Percentiles rank a stretch among this genome's conserved stretches.
These are phyloP conservation scores for Aspergillus jensenii DNA, from an alignment of 2,329 filamentous ascomycete genomes.

Conservation along the genomic window DNA sequence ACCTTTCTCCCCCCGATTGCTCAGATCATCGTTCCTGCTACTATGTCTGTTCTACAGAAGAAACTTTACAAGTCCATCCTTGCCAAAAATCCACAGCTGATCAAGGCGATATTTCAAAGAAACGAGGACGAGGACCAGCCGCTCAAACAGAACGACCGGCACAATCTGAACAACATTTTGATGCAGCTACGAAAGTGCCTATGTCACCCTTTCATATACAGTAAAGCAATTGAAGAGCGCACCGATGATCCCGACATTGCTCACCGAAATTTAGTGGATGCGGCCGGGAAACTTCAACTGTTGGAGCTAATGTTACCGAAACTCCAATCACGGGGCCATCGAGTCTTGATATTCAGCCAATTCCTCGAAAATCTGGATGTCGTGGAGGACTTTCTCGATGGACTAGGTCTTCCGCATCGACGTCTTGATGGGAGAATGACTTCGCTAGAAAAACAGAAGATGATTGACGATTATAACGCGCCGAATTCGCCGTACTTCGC, in stretches of 20 bases:
- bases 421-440: slow-evolving; percentile 84
- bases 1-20: slow-evolving; percentile 91
- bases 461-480: slow-evolving; percentile 91
- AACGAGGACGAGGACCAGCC: slow-evolving; percentile 53
- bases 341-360: slow-evolving; percentile 93
- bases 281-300: slow-evolving; percentile 83
- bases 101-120: slow-evolving; percentile 76
- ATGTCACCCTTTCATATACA: slow-evolving; percentile 96
- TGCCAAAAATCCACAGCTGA: slow-evolving; percentile 83
- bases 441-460: slow-evolving; percentile 85
- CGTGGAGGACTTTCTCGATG: slow-evolving; percentile 84
- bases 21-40: slow-evolving; percentile 93
- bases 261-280: slow-evolving; percentile 83
- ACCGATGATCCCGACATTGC: slow-evolving; percentile 60
- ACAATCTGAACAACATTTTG: slow-evolving; percentile 87
- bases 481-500: slow-evolving; percentile 80
- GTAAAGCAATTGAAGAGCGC: slow-evolving; percentile 81
- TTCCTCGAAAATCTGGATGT: slow-evolving; percentile 86
- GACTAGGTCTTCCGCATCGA: slow-evolving; percentile 69
- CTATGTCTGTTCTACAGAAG: slow-evolving; percentile 91
- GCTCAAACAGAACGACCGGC: slow-evolving; percentile 68
- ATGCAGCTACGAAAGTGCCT: slow-evolving; percentile 94
- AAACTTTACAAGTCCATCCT: slow-evolving; percentile 93
- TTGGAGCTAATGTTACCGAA: slow-evolving; percentile 85
- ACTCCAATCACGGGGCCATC: slow-evolving; percentile 78